Evolutionary conservation across 83 land plant species (phyloP).

Genomic region (Thuja plicata): DNA sequence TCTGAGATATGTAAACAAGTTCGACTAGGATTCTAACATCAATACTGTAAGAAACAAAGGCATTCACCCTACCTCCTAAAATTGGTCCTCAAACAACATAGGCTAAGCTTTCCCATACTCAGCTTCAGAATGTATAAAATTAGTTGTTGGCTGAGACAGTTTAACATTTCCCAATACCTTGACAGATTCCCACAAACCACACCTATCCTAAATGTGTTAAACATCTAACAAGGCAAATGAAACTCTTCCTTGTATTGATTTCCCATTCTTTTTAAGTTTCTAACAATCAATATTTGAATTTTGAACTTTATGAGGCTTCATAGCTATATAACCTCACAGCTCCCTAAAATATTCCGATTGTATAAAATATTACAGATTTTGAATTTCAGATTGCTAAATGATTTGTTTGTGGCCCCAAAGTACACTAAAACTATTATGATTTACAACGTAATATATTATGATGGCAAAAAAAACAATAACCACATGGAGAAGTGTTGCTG

Average conservation of each 20-base stretch:
- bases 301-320: not conserved
- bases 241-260: not conserved
- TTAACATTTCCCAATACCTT: not conserved
- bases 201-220: not conserved
- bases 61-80: not conserved
- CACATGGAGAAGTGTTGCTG: too few species aligned
- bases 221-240: not conserved
- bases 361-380: not conserved
- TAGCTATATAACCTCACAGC: not conserved
- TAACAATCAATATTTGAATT: not conserved
- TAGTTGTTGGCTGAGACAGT: not conserved
- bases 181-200: not conserved
- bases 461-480: too few species aligned
- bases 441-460: too few species aligned
- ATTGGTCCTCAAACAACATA: not conserved
- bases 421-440: too few species aligned
- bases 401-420: too few species aligned
- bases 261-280: not conserved
- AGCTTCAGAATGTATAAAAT: not conserved
- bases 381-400: not conserved
- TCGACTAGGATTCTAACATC: too few species aligned
- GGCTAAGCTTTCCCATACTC: not conserved
- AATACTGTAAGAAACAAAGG: not conserved
- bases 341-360: not conserved
- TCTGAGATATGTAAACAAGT: not conserved